phyloP scores from a whole-genome alignment of 1,284 basidiomycete genomes.

The Stygiomarasmius scandens region DNA sequence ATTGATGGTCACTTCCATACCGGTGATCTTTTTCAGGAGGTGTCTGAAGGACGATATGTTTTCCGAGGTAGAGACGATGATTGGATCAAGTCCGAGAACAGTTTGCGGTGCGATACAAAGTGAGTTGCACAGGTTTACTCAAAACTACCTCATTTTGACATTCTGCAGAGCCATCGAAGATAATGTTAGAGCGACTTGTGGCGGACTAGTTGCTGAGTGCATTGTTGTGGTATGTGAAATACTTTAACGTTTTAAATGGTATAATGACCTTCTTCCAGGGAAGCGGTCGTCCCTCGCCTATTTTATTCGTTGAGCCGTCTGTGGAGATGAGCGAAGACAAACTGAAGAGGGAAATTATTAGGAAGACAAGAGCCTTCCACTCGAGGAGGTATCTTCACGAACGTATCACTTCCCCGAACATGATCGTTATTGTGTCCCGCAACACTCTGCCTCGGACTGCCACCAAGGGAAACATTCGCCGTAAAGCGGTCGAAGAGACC shows the following conservation, averaged over 20 bases:
- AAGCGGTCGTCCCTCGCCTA: constrained; percentile 67
- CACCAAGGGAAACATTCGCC: constrained; percentile 72
- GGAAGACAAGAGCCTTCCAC: constrained; percentile 67
- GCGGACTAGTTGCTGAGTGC: constrained; percentile 62
- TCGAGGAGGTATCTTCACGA: constrained; percentile 68
- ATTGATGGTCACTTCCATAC: constrained; percentile 72
- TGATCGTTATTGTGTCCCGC: constrained; percentile 58
- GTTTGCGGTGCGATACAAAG: constrained; percentile 74
- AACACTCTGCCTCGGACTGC: constrained; percentile 63
- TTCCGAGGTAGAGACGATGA: constrained; percentile 74
- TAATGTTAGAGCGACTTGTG: constrained; percentile 61
- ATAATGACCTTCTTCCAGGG: constrained; percentile 35
- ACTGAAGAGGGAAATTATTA: constrained; percentile 64
- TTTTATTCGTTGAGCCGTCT: constrained; percentile 66
- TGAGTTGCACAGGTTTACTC: constrained; percentile 26
- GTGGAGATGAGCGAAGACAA: constrained; percentile 44
- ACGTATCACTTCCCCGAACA: constrained; percentile 54
- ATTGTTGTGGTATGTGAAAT: constrained; percentile 50
- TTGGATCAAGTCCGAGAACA: constrained; percentile 79
- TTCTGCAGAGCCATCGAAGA: constrained; percentile 65
- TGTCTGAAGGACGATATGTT: constrained; percentile 53
- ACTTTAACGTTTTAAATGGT: background rate
- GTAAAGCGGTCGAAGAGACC: constrained; percentile 61
- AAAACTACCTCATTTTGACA: constrained; percentile 16
- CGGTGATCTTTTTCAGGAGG: constrained; percentile 71